Evolutionary conservation across 2,329 filamentous ascomycete genomes (phyloP), one percentile per base, ranked within the genome.

Genomic region (Ceratocystis variospora): DNA sequence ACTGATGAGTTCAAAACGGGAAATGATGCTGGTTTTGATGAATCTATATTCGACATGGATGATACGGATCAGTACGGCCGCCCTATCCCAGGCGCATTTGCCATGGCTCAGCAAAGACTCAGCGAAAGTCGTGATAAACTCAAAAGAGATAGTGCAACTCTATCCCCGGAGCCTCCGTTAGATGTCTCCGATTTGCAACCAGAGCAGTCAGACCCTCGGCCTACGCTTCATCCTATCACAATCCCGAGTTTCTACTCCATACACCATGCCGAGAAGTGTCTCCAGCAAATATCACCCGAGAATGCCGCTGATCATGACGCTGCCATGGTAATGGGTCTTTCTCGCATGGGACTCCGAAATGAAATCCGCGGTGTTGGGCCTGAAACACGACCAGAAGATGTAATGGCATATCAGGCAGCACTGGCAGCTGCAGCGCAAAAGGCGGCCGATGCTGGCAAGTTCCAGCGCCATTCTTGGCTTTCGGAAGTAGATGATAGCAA

Each of bases 371-470:
- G 66, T 2, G 25, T 68, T 48, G 66, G 66, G 6, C 66, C 66
- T 17, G 66, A 68, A 28, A 68, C 66, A 4, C 28, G 31, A 22
- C 66, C 66, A 8, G 72, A 71, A 63, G 73, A 71, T 33, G 76
- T 78, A 66, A 84, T 85, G 53, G 87, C 84, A 0, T 93, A 96
- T 71, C 91, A 96, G 72, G 87, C 87, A 64, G 90, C 91, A 0
- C 79, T 97, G 3, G 90, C 90, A 1, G 87, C 88, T 61, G 93
- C 91, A 5, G 88, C 90, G 8, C 86, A 87, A 68, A 81, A 87
- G 72, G 90, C 91, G 5, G 87, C 85, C 25, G 84, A 84, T 0
- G 87, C 86, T 46, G 90, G 90, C 2, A 87, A 89, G 66, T 93
- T 96, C 70, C 79, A 83, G 17, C 81, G 89, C 15, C 80, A 83